A percentile compares a stretch with the other conserved stretches of the same genome.
Evolutionary conservation across 805 yeast species (phyloP).

Genomic region (Scheffersomyces coipomensis): DNA sequence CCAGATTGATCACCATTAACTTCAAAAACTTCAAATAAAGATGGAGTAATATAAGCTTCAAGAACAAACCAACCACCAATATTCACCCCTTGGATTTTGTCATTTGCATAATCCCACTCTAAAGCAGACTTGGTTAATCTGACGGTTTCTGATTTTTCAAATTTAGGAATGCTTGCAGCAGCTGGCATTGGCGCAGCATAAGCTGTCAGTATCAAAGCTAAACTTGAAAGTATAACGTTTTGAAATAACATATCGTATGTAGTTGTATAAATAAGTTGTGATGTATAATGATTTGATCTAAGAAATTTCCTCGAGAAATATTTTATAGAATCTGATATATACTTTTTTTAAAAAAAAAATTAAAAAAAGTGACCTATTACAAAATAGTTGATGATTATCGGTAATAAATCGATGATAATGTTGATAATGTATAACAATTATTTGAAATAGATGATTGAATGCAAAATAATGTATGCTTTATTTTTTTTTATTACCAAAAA

Average conservation of each 20-base stretch:
- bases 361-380: too few species aligned
- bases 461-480: too few species aligned
- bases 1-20: slow-evolving; percentile 26
- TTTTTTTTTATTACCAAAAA: too few species aligned
- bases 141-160: slow-evolving; percentile 3
- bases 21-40: slow-evolving; percentile 56
- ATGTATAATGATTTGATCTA: too few species aligned
- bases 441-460: too few species aligned
- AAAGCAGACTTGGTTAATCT: slow-evolving; percentile 18
- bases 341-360: too few species aligned
- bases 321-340: too few species aligned
- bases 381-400: too few species aligned
- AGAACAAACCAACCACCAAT: slow-evolving; percentile 90
- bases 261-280: neutral
- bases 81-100: slow-evolving; percentile 63
- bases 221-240: neutral
- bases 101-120: slow-evolving; percentile 33
- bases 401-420: too few species aligned
- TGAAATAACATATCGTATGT: neutral
- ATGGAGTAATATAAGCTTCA: slow-evolving; percentile 85
- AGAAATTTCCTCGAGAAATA: too few species aligned
- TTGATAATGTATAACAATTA: too few species aligned
- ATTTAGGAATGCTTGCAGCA: neutral
- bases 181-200: slow-evolving; percentile 13
- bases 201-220: neutral